Conservation (phyloP, 768 basidiomycete genomes). For the Calvatia gigantea region DNA sequence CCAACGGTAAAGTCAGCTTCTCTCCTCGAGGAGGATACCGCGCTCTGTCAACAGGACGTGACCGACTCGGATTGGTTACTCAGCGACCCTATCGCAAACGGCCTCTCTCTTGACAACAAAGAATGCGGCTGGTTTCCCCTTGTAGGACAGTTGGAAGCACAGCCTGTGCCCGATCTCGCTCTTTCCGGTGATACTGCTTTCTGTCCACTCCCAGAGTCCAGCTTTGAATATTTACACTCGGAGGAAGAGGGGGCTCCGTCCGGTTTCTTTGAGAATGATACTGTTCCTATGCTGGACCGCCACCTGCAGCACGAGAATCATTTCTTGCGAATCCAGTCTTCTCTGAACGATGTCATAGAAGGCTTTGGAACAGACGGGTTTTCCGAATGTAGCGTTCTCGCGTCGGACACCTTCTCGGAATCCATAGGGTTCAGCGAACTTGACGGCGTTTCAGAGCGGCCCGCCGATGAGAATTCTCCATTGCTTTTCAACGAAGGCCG, state of each 20-base stretch:
- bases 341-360: too few relatives aligned
- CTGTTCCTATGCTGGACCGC: neutral
- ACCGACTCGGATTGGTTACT: constrained; percentile 3
- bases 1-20: too few relatives aligned
- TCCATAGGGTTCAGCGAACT: neutral
- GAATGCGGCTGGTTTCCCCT: neutral
- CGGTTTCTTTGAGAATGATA: neutral
- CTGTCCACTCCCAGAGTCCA: neutral
- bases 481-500: constrained; percentile 11
- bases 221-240: neutral
- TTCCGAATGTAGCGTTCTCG: too few relatives aligned
- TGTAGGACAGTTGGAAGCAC: neutral
- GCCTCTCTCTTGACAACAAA: too few relatives aligned
- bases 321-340: too few relatives aligned
- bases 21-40: neutral
- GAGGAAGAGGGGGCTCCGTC: neutral
- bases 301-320: too few relatives aligned
- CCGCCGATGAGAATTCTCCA: neutral
- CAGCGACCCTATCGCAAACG: neutral
- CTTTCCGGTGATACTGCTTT: neutral
- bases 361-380: too few relatives aligned
- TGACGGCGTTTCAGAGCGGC: neutral
- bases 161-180: neutral
- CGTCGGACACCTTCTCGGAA: too few relatives aligned
- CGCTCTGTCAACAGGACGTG: neutral